Base-by-base conservation (phyloP, 2,329 filamentous ascomycete genomes). In the Xylaria sp. region DNA sequence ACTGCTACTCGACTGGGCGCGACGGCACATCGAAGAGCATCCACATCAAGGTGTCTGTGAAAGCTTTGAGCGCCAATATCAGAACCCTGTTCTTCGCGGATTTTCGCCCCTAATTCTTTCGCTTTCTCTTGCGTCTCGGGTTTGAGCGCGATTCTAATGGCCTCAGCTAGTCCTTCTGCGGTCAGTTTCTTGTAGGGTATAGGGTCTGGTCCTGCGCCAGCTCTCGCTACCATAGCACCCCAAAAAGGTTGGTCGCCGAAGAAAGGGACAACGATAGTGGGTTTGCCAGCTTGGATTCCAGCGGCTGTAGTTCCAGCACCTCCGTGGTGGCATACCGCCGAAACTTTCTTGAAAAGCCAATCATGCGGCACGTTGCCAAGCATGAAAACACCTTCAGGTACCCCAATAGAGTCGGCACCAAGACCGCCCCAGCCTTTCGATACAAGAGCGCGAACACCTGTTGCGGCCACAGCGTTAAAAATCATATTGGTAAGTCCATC, bases 391-490 rank as follows among this genome's bases (percentile, higher is more conserved):
- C 89, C 88, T 2, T 93, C 88, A 0, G 92, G 92, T n/a, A 93
- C 79, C 0, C 86, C 86, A 3, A 91, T 76, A 36, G 88, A 83
- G 72, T 93, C 91, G 0, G 87, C 90, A 33, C 93, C 93, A 7
- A 97, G 83, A 0, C 93, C 93, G 55, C 93, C 93, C 94, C 93
- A 97, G 17, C 93, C 94, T 74, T 95, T 94, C 0, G 92, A 95
- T 0, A 97, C 90, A 0, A 97, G 81, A 1, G 93, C 93, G 63
- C 93, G 85, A n/a, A 92, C 79, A 3, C 85, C 85, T 11, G 80
- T 78, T 51, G 75, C 76, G 22, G 74, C 72, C 1, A 86, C 79
- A 0, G 85, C 84, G n/a, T 81, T 77, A 2, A 87, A 78, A 0
- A 87, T 79, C 11, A 78, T 81, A 2, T 77, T 71, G 0, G 81